A percentile compares a stretch with the other conserved stretches of the same genome.
phyloP scores from a whole-genome alignment of 768 basidiomycete species.

The Kwoniella shandongensis region DNA sequence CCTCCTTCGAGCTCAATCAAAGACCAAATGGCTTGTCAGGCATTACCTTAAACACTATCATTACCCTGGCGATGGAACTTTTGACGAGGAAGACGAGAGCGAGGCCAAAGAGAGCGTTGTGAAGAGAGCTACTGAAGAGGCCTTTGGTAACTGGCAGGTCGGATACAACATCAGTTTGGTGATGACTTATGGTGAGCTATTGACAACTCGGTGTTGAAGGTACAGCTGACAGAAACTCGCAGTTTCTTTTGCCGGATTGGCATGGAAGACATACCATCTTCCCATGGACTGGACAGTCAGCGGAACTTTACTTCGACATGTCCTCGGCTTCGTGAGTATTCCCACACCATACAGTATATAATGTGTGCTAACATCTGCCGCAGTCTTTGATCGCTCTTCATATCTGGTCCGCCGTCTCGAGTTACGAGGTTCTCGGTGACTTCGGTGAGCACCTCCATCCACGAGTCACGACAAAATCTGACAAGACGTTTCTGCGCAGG shows the following conservation, averaged over 20 bases:
- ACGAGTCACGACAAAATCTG: not conserved
- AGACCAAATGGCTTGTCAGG: slow-evolving; percentile 82
- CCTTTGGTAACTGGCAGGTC: slow-evolving; percentile 92
- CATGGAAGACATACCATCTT: slow-evolving; percentile 83
- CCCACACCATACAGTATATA: not conserved
- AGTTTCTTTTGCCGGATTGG: slow-evolving; percentile 84
- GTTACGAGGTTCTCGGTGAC: slow-evolving; percentile 86
- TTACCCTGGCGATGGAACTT: slow-evolving; percentile 57
- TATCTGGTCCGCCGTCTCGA: slow-evolving; percentile 85
- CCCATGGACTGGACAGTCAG: slow-evolving; percentile 85
- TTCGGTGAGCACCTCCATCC: slow-evolving; percentile 64
- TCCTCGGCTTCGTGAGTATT: slow-evolving; percentile 72
- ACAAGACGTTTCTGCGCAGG: slow-evolving; percentile 57
- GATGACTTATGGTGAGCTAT: slow-evolving; percentile 92
- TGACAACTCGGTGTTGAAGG: too few relatives aligned
- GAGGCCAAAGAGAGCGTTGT: slow-evolving; percentile 64
- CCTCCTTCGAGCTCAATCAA: slow-evolving; percentile 78
- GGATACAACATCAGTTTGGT: slow-evolving; percentile 88
- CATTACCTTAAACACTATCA: slow-evolving; percentile 95
- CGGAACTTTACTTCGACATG: slow-evolving; percentile 80
- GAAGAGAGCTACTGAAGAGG: slow-evolving; percentile 80
- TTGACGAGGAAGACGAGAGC: slow-evolving; percentile 17
- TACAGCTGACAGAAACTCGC: slow-evolving; percentile 11
- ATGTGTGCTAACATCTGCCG: not conserved
- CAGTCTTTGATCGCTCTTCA: slow-evolving; percentile 83